A percentile compares a stretch with the other conserved stretches of the same genome.
Evolutionary conservation across 257 asterid genomes (phyloP).

Genomic region (Perilla frutescens): DNA sequence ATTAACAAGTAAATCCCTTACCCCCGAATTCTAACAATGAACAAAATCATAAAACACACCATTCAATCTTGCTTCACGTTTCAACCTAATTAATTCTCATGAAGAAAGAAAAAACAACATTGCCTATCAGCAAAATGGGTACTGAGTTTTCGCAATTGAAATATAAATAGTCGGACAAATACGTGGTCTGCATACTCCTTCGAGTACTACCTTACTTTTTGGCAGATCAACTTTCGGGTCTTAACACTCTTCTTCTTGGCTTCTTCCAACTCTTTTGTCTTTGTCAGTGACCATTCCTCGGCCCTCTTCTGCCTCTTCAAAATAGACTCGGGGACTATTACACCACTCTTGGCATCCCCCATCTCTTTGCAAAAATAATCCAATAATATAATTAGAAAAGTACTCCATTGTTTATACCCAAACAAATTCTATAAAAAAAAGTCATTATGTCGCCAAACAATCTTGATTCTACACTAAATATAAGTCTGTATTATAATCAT

Average conservation of each 20-base stretch:
- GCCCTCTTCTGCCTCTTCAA: constrained; percentile 66
- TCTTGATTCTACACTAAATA: not conserved
- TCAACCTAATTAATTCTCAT: constrained; percentile 56
- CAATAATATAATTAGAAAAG: too few relatives aligned
- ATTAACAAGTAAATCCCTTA: constrained; percentile 11
- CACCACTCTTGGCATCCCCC: constrained; percentile 42
- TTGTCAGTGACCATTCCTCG: constrained; percentile 60
- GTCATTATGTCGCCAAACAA: too few relatives aligned
- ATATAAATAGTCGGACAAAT: not conserved
- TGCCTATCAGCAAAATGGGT: not conserved
- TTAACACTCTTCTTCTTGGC: constrained; percentile 50
- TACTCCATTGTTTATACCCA: not conserved
- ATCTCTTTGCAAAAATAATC: constrained; percentile 21
- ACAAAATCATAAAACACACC: constrained; percentile 68
- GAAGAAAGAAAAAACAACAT: too few relatives aligned
- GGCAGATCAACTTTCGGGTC: constrained; percentile 53
- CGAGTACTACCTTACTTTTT: constrained; percentile 49
- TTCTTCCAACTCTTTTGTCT: constrained; percentile 45
- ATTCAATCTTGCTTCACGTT: constrained; percentile 69
- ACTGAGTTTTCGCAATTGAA: not conserved
- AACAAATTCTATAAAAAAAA: not conserved
- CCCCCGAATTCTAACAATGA: constrained; percentile 65
- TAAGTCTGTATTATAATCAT: too few relatives aligned
- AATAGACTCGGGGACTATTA: constrained; percentile 55
- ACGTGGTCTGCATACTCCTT: constrained; percentile 57